phyloP scores from a whole-genome alignment of 352 stramenopile genomes.

The Phytophthora sansomeana region DNA sequence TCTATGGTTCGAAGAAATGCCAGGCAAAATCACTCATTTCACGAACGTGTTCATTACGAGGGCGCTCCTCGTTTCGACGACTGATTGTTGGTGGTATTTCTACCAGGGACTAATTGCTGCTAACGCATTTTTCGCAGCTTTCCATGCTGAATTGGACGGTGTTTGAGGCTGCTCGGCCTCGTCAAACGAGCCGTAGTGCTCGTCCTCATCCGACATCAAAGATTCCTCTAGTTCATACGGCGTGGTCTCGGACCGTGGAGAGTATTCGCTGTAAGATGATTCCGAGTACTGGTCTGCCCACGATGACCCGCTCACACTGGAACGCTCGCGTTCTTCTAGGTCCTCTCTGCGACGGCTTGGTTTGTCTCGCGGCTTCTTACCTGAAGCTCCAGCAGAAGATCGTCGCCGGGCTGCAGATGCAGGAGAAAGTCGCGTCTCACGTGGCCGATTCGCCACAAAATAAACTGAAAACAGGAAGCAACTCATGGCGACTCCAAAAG shows the following conservation, averaged over 20 bases:
- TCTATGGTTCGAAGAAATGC: conserved; percentile 14
- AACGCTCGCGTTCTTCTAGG: conserved; percentile 26
- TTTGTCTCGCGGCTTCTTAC: conserved; percentile 32
- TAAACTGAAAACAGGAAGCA: conserved; percentile 91
- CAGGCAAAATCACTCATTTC: conserved; percentile 1
- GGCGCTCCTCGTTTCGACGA: neutral
- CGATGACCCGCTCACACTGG: conserved; percentile 29
- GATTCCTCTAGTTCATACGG: conserved; percentile 74
- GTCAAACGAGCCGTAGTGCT: conserved; percentile 78
- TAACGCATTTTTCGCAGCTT: conserved; percentile 58
- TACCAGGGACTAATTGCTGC: conserved; percentile 83
- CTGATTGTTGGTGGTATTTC: conserved; percentile 1
- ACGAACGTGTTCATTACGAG: conserved; percentile 15
- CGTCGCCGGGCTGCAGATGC: conserved; percentile 26
- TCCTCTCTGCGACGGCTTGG: conserved; percentile 29
- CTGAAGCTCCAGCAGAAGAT: conserved; percentile 23
- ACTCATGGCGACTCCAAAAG: conserved; percentile 79
- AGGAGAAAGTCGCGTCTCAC: conserved; percentile 38
- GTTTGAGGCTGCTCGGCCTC: conserved; percentile 26
- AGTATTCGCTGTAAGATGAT: conserved; percentile 47
- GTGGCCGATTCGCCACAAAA: conserved; percentile 87
- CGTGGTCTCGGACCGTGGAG: conserved; percentile 29
- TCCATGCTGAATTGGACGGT: conserved; percentile 47
- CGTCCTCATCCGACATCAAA: conserved; percentile 74
- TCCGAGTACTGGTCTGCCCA: conserved; percentile 38